Evolutionary conservation across 2,329 filamentous ascomycete species (phyloP), one percentile per base, ranked within the genome.

Genomic region (Phaeomoniella chlamydospora): DNA sequence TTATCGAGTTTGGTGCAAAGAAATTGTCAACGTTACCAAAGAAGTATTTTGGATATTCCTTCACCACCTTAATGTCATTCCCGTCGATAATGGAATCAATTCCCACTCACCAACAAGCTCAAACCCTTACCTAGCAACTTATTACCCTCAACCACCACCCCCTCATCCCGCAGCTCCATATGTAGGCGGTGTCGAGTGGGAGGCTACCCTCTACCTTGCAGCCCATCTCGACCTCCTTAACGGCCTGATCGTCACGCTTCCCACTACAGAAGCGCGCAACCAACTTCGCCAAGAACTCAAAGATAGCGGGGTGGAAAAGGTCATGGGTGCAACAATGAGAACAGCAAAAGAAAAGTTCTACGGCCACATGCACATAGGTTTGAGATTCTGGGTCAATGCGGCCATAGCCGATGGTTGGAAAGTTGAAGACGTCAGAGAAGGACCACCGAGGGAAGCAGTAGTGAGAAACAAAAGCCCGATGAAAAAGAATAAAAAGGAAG

Each of bases 31-130:
- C 48, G 88, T 96, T 33, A 94, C 87, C 30, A 94, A 94, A 57
- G 88, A 98, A 56, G 88, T 96, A 17, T 98, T 98, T 55, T 98
- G 88, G 88, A 96, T 96, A 53, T 98, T 96, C 62, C 68, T 96
- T 37, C 88, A 96, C 58, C 82, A 93, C 47, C 67, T 93, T 39
- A 96, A 96, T 49, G 78, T 94, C 32, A 72, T 96, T 26, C 70
- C 84, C 18, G 42, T 51, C 36, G 49, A 57, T 33, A 44, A 51
- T 15, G 50, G 51, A 15, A 58, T 47, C 37, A 35, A 39, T 42
- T 44, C 38, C 45, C 46, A 35, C 37, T 17, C 32, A 9, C 13
- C 17, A 4, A 5, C 34, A 4, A 39, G 42, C 13, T 37, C 47
- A 9, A 40, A 49, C 31, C 50, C 48, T 16, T 60, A 56, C 39